Conservation (phyloP, 1,284 basidiomycete genomes). For the Fomitiporia mediterranea region DNA sequence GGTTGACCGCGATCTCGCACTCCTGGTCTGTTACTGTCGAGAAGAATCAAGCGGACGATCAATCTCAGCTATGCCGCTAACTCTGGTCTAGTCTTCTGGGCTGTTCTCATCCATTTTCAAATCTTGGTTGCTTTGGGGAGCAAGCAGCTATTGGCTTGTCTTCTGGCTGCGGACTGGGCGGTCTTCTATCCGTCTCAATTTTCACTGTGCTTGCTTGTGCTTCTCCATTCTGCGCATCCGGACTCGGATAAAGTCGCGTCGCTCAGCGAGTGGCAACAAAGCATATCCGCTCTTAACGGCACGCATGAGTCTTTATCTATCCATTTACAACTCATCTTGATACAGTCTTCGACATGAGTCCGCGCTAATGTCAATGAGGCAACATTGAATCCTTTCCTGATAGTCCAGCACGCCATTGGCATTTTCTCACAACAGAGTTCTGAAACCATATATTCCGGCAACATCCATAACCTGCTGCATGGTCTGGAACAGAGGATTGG, state of each 20-base stretch:
- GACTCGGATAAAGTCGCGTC: conserved; percentile 15
- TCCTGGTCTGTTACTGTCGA: too few relatives aligned
- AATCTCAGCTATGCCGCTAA: too few relatives aligned
- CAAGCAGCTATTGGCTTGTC: too few relatives aligned
- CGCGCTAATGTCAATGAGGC: conserved; percentile 10
- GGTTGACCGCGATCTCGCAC: too few relatives aligned
- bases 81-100: too few relatives aligned
- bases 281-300: conserved; percentile 22
- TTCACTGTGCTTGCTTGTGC: conserved; percentile 16
- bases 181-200: too few relatives aligned
- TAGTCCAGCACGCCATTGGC: conserved; percentile 19
- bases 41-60: too few relatives aligned
- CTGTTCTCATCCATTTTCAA: too few relatives aligned
- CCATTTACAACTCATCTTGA: conserved; percentile 21
- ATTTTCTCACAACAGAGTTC: conserved; percentile 12
- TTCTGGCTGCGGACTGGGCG: too few relatives aligned
- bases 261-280: conserved; percentile 18
- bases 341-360: conserved; percentile 10
- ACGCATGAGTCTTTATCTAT: conserved; percentile 23
- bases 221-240: conserved; percentile 17
- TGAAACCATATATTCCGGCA: conserved; percentile 19
- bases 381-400: conserved; percentile 21
- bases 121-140: too few relatives aligned
- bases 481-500: conserved; percentile 1
- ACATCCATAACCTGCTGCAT: not conserved